Conservation (phyloP, 495 filamentous ascomycete genomes). For the Rostrohypoxylon terebratum region DNA sequence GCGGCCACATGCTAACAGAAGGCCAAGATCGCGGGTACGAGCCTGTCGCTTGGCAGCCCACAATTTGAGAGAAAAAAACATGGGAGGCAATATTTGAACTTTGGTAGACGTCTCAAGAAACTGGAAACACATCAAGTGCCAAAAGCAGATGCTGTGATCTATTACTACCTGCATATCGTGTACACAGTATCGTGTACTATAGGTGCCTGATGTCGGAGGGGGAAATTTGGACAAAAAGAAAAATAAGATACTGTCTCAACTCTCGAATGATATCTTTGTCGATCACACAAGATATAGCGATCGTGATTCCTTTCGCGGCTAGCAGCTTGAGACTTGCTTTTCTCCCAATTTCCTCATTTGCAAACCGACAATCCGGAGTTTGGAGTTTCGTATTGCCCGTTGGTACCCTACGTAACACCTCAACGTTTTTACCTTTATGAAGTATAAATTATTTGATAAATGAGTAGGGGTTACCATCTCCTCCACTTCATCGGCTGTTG, state of each 20-base stretch:
- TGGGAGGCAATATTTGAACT: not conserved
- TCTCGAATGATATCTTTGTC: constrained; percentile 20
- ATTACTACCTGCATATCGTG: too few species aligned
- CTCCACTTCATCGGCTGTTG: constrained; percentile 5
- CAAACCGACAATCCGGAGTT: constrained; percentile 11
- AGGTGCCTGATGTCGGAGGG: constrained; percentile 6
- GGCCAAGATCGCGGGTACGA: constrained; percentile 22
- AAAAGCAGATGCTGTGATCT: too few species aligned
- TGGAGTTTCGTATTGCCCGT: constrained; percentile 25
- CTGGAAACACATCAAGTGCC: not conserved
- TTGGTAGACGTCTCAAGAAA: constrained; percentile 11
- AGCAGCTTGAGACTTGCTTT: not conserved
- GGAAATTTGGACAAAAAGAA: constrained; percentile 5
- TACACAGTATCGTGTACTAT: too few species aligned
- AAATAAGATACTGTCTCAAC: constrained; percentile 27
- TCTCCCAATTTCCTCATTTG: constrained; percentile 4
- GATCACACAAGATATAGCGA: constrained; percentile 11
- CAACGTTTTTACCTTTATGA: constrained; percentile 7
- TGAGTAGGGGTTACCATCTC: not conserved
- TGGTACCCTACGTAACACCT: constrained; percentile 7
- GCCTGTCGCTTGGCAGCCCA: constrained; percentile 26
- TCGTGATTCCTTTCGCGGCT: constrained; percentile 8
- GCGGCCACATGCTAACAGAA: not conserved
- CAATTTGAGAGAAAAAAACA: constrained; percentile 18
- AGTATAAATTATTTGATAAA: constrained; percentile 4